phyloP scores from a whole-genome alignment of 2,329 filamentous ascomycete genomes.

The Colletotrichum sp. region DNA sequence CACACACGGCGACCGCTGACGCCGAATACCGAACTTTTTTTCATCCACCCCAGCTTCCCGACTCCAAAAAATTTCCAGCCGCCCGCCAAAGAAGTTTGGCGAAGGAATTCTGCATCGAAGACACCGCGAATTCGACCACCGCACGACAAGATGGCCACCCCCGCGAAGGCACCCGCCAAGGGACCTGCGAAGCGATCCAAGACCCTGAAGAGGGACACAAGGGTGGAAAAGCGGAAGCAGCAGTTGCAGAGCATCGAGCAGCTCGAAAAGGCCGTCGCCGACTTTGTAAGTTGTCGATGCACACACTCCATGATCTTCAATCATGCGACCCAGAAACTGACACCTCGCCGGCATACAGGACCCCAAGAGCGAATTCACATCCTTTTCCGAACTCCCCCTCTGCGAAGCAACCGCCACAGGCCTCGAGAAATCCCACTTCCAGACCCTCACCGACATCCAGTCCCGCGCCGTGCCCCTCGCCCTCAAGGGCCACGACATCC shows the following conservation, averaged over 20 bases:
- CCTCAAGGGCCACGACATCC: conserved; percentile 84
- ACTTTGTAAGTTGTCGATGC: conserved; percentile 39
- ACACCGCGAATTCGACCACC: not conserved
- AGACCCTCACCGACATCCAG: conserved; percentile 90
- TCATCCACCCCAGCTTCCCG: not conserved
- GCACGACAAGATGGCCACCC: conserved; percentile 15
- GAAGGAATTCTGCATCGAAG: not conserved
- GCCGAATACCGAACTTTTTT: conserved; percentile 20
- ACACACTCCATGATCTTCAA: not conserved
- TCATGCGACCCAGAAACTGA: not conserved
- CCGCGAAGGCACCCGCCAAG: conserved; percentile 21
- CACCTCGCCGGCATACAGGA: conserved; percentile 55
- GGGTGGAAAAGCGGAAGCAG: conserved; percentile 37
- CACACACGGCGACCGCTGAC: conserved; percentile 11
- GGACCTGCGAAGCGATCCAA: conserved; percentile 28
- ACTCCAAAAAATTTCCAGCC: conserved; percentile 16
- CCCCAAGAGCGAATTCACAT: conserved; percentile 63
- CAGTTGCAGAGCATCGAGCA: conserved; percentile 43
- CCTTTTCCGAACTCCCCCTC: conserved; percentile 85
- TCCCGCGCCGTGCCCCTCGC: conserved; percentile 86
- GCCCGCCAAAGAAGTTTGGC: not conserved
- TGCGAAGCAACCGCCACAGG: conserved; percentile 81
- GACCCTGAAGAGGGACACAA: conserved; percentile 36
- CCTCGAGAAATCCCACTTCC: conserved; percentile 86
- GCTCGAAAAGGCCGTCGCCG: conserved; percentile 42